These are phyloP conservation scores for Podaxis sp. DNA, from an alignment of 768 basidiomycete species.

Conservation along the genomic window DNA sequence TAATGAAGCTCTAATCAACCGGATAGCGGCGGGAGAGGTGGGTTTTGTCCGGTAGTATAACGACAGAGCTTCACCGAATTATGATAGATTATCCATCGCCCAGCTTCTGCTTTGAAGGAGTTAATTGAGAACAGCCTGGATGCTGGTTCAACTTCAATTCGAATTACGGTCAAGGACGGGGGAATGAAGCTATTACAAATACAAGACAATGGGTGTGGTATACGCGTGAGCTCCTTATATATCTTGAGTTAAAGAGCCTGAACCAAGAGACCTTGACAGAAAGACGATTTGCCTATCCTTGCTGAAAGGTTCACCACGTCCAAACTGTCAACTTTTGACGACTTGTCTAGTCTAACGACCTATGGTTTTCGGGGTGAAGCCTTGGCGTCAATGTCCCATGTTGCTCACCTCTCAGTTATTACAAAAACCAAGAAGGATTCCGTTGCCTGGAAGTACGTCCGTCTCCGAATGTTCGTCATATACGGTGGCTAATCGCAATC, in stretches of 20 bases:
- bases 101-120: conserved; percentile 94
- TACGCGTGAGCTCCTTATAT: conserved; percentile 58
- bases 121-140: conserved; percentile 95
- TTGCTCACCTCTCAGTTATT: conserved; percentile 83
- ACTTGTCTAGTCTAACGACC: conserved; percentile 78
- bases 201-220: conserved; percentile 95
- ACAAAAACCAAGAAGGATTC: conserved; percentile 82
- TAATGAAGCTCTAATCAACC: conserved; percentile 82
- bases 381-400: conserved; percentile 92
- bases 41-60: conserved; percentile 9
- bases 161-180: conserved; percentile 89
- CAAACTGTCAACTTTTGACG: conserved; percentile 83
- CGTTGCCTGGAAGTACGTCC: conserved; percentile 90
- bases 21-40: conserved; percentile 84
- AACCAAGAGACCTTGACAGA: conserved; percentile 42
- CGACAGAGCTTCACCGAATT: conserved; percentile 2
- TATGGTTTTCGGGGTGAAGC: conserved; percentile 99
- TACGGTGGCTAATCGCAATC: conserved; percentile 2
- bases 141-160: conserved; percentile 84
- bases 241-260: background rate
- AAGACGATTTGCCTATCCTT: conserved; percentile 83
- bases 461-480: background rate
- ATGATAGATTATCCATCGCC: conserved; percentile 48
- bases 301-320: conserved; percentile 96
- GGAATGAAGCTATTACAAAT: conserved; percentile 94